Percentiles rank a stretch among this genome's conserved stretches.
phyloP scores from a whole-genome alignment of 306 rosid genomes.

The Cucumis hystrix region DNA sequence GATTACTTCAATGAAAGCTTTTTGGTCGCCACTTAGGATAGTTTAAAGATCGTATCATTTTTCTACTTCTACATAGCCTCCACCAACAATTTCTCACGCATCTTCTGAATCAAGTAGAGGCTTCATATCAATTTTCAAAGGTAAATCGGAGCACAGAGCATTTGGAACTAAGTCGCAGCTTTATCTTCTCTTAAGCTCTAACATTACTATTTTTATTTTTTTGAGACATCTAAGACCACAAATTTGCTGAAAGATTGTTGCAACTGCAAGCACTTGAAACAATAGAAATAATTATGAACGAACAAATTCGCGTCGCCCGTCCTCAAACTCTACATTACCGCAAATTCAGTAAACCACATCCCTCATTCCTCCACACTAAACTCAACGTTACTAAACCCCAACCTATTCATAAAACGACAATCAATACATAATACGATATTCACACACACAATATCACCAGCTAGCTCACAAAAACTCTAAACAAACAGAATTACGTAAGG shows the following conservation, averaged over 20 bases:
- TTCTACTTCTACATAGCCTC: not conserved
- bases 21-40: too few species aligned
- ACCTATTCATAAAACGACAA: not conserved
- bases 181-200: not conserved
- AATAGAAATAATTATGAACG: not conserved
- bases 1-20: too few species aligned
- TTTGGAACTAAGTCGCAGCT: not conserved
- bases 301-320: not conserved
- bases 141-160: not conserved
- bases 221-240: too few species aligned
- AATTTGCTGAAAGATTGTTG: not conserved
- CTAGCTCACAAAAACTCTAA: not conserved
- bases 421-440: not conserved
- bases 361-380: not conserved
- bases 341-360: not conserved
- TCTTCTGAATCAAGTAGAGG: not conserved
- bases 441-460: not conserved
- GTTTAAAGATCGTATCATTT: not conserved
- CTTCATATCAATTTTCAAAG: not conserved
- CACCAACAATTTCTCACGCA: not conserved
- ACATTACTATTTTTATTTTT: not conserved
- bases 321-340: not conserved
- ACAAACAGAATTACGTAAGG: not conserved
- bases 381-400: not conserved
- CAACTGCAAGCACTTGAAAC: not conserved